A percentile compares a stretch with the other conserved stretches of the same genome.
phyloP scores from a whole-genome alignment of 1,284 basidiomycete genomes.

The Agaricales sp. region DNA sequence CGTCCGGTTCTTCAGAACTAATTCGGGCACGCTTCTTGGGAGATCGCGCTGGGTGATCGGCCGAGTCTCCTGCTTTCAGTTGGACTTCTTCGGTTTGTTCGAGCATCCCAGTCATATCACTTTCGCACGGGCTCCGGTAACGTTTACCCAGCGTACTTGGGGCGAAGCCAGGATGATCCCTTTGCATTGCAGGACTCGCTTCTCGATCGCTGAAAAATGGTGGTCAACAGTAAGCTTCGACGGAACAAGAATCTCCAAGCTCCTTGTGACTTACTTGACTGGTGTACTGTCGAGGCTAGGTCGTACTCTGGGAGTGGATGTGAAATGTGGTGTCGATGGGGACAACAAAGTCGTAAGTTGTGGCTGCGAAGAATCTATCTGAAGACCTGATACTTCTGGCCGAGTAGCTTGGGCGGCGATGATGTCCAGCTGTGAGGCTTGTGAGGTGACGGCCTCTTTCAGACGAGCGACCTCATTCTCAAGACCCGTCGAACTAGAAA shows the following conservation, averaged over 20 bases:
- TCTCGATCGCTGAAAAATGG: neutral
- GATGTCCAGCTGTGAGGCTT: neutral
- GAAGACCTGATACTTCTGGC: too few relatives aligned
- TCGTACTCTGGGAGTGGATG: neutral
- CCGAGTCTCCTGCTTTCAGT: constrained; percentile 23
- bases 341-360: neutral
- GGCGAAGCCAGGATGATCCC: constrained; percentile 27
- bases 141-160: constrained; percentile 49
- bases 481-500: constrained; percentile 19
- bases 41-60: constrained; percentile 27
- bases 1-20: neutral
- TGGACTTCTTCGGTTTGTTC: constrained; percentile 29
- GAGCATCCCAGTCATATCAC: constrained; percentile 27
- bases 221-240: neutral
- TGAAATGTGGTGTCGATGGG: constrained; percentile 1
- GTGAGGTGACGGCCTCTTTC: constrained; percentile 13
- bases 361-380: too few relatives aligned
- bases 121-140: constrained; percentile 37
- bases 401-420: too few relatives aligned
- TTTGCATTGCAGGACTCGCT: constrained; percentile 10
- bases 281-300: neutral
- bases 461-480: constrained; percentile 26
- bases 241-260: neutral
- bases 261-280: neutral
- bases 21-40: constrained; percentile 42